These are phyloP conservation scores for Tetrahymena malaccensis DNA, from an alignment of 73 alveolate genomes.

Conservation along the genomic window DNA sequence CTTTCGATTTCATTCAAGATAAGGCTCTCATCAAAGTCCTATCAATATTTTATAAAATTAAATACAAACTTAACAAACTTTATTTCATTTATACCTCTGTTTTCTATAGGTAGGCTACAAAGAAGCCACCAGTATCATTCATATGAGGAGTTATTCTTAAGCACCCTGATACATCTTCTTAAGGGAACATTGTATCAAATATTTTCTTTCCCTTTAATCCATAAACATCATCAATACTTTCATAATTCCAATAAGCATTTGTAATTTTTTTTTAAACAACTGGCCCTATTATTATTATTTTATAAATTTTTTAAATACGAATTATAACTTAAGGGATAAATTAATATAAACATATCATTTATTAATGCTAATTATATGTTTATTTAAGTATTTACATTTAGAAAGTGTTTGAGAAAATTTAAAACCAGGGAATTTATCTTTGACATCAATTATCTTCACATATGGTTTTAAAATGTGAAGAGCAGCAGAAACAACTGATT, in stretches of 20 bases:
- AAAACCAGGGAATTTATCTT: background rate
- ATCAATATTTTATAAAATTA: background rate
- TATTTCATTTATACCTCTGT: background rate
- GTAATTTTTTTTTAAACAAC: background rate
- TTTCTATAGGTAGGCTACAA: background rate
- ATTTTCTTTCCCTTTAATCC: background rate
- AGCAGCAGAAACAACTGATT: constrained; percentile 48
- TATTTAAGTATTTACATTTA: background rate
- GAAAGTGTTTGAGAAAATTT: background rate
- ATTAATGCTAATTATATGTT: too few species aligned
- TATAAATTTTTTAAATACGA: too few species aligned
- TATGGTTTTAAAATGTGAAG: background rate
- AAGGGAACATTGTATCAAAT: background rate
- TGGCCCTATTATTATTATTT: background rate
- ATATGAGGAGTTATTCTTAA: background rate
- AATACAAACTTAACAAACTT: background rate
- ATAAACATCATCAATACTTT: background rate
- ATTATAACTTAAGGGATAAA: too few species aligned
- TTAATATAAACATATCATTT: too few species aligned
- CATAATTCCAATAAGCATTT: background rate
- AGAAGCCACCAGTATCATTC: background rate
- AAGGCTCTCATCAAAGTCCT: background rate
- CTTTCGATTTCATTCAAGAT: background rate
- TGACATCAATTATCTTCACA: background rate
- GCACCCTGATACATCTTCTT: background rate